Conservation (phyloP, 768 basidiomycete species). For the Leccinum variicolor region DNA sequence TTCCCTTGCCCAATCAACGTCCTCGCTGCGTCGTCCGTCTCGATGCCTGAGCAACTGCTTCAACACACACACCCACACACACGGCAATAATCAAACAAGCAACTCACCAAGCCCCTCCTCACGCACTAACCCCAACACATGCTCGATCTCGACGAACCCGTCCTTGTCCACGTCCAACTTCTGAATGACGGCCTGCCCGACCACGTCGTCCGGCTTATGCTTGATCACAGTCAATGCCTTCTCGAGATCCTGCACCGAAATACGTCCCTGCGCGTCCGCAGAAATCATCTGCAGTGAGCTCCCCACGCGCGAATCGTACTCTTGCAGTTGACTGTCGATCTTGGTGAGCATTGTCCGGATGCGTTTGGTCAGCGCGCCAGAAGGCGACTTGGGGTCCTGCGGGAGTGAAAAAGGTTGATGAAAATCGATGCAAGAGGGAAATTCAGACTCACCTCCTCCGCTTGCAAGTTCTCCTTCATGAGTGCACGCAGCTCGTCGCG, state of each 20-base stretch:
- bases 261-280: constrained; percentile 81
- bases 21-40: constrained; percentile 83
- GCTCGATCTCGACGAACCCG: constrained; percentile 92
- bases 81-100: neutral
- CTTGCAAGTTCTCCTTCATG: constrained; percentile 92
- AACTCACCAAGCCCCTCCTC: constrained; percentile 79
- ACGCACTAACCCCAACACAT: constrained; percentile 83
- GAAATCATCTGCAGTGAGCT: constrained; percentile 83
- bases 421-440: neutral
- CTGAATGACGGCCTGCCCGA: constrained; percentile 81
- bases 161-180: constrained; percentile 97
- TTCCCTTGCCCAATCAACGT: constrained; percentile 78
- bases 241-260: constrained; percentile 84
- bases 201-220: constrained; percentile 88
- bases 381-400: constrained; percentile 76
- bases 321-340: constrained; percentile 88
- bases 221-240: constrained; percentile 91
- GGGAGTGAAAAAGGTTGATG: neutral
- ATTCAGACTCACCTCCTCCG: constrained; percentile 63
- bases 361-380: constrained; percentile 88
- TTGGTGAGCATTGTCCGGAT: constrained; percentile 95
- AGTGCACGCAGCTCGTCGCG: constrained; percentile 84
- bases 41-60: constrained; percentile 50
- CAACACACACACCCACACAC: neutral
- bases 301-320: constrained; percentile 87